A percentile compares a stretch with the other conserved stretches of the same genome.
Evolutionary conservation across 2,329 filamentous ascomycete genomes (phyloP).

Genomic region (Phyllosticta paracitricarpa): DNA sequence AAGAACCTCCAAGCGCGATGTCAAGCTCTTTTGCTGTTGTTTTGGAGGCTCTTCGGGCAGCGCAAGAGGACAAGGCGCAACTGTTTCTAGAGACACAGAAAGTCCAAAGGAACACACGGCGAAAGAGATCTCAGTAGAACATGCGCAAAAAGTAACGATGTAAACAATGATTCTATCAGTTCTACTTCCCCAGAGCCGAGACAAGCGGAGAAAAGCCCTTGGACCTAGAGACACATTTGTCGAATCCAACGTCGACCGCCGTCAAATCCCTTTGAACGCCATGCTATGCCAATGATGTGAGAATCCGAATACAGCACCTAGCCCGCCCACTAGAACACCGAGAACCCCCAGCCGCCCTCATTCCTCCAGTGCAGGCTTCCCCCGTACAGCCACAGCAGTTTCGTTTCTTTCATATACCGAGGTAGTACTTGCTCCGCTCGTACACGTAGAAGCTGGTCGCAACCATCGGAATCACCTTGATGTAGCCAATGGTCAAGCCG

Average conservation of each 20-base stretch:
- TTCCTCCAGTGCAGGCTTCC: background rate
- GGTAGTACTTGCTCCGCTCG: conserved; percentile 50
- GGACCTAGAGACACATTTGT: too few relatives aligned
- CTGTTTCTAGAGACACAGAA: too few relatives aligned
- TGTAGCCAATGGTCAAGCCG: conserved; percentile 86
- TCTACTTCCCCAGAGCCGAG: too few relatives aligned
- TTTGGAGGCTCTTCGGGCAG: too few relatives aligned
- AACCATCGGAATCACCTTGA: conserved; percentile 84
- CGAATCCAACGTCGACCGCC: background rate
- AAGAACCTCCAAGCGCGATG: too few relatives aligned
- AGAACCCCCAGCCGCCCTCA: background rate
- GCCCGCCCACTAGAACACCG: background rate
- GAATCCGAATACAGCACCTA: background rate
- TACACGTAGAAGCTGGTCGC: conserved; percentile 64
- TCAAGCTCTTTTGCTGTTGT: too few relatives aligned
- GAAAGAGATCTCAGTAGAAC: too few relatives aligned
- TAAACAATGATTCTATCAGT: too few relatives aligned
- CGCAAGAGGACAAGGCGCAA: too few relatives aligned
- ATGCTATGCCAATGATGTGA: background rate
- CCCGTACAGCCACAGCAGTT: background rate
- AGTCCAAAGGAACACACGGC: too few relatives aligned
- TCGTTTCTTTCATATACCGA: conserved; percentile 34
- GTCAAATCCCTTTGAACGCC: background rate
- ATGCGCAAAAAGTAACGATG: too few relatives aligned
- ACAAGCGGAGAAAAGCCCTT: too few relatives aligned